Base-by-base conservation (phyloP, 768 basidiomycete genomes). In the Naganishia onofrii region DNA sequence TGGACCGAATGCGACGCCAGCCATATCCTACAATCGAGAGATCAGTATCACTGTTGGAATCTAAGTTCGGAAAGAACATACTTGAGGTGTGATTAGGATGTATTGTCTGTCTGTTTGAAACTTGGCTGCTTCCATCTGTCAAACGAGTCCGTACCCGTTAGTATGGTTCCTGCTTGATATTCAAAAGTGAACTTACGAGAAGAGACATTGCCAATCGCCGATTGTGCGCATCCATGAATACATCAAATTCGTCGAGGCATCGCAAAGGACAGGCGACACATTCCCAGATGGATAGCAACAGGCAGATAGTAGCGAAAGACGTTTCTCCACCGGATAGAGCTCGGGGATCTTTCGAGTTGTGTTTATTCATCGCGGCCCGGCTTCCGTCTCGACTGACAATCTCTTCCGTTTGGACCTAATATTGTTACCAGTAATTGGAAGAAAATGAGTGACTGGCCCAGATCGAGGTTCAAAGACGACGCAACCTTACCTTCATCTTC, bases 211-310 rank as follows among this genome's bases (percentile, higher is more conserved):
- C 90, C 76, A 95, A 90, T 56, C 89, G 88, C 23, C 96, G 87
- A 71, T 83, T 83, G 55, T 79, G 77, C 12, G 75, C 74, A 70
- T 83, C 83, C 69, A 98, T 93, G 84, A 95, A 97, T 13, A 97
- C 95, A 75, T 98, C 95, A 78, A 96, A 99, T 79, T 99, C 96
- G 76, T 99, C 96, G 88, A 98, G 87, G 76, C 95, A 97, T 70
- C 96, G 85, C 55, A 99, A 84, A 0, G 96, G 96, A 78, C 94
- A 94, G 0, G 91, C 90, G 68, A 94, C 93, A 19, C 92, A 89
- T 76, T 96, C 91, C 96, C 96, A 99, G 54, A 99, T 84, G 4
- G 96, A 89, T n/a, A 98, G 83, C 56, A 99, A 83, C 64, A 99
- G 81, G 74, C 93, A 94, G 72, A 97, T 92, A 0, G 95, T 98